A percentile compares a stretch with the other conserved stretches of the same genome.
phyloP scores from a whole-genome alignment of 257 asterid genomes.

The Gardenia jasminoides region DNA sequence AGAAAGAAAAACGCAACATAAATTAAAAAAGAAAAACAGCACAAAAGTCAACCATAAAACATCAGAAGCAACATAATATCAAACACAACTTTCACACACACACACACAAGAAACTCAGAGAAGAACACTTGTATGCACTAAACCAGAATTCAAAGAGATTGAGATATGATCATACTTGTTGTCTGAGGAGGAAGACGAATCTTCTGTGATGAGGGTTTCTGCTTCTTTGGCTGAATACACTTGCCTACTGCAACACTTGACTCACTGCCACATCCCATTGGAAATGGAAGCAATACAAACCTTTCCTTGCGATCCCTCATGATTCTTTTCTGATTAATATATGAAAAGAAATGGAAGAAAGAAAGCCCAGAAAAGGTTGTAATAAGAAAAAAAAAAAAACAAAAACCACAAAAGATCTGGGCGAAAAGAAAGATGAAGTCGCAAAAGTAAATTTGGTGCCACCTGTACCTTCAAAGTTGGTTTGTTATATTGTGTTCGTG shows the following conservation, averaged over 20 bases:
- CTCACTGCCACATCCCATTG: slow-evolving; percentile 34
- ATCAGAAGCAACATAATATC: neutral
- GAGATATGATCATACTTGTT: neutral
- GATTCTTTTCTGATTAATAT: neutral
- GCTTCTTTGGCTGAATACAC: slow-evolving; percentile 1
- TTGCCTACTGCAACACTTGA: slow-evolving; percentile 32
- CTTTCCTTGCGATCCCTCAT: slow-evolving; percentile 33
- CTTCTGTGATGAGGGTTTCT: slow-evolving; percentile 1
- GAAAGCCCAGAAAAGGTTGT: neutral
- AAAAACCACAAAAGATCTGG: neutral
- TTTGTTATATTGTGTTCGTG: slow-evolving; percentile 11
- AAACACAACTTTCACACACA: neutral
- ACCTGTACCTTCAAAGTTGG: neutral
- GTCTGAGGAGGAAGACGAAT: neutral
- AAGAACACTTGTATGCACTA: too few species aligned
- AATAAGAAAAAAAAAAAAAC: neutral
- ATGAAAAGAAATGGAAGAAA: neutral
- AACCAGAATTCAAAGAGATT: neutral
- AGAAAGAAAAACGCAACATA: too few species aligned
- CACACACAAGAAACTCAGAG: neutral
- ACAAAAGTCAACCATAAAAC: neutral
- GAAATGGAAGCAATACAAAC: slow-evolving; percentile 32
- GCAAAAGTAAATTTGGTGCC: neutral
- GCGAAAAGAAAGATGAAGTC: neutral
- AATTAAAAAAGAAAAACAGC: neutral